Evolutionary conservation across 1,139 yeast species (phyloP), one percentile per base, ranked within the genome.

Genomic region (Lodderomyces jiufengensis): DNA sequence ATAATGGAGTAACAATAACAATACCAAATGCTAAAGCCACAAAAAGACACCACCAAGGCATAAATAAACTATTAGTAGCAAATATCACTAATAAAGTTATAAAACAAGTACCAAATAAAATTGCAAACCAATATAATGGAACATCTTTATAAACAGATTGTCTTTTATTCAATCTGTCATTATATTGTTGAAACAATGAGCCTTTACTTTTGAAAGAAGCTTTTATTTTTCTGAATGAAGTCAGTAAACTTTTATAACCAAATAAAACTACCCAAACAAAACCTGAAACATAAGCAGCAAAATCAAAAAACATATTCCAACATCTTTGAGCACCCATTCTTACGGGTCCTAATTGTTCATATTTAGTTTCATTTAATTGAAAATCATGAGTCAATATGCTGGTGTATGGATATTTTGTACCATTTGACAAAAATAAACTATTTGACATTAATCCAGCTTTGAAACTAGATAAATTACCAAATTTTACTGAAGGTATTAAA

Each of bases 251-350:
- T 11, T 47, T 48, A 49, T 54, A 60, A 8, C 74, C 66, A 54
- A 61, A 68, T 27, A 67, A 41, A 22, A 64, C 45, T 13, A 72
- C 66, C 78, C 78, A 73, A 1, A 62, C 56, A n/a, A 71, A 47
- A 0, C 78, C 77, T 46, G 74, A 66, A 1, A 67, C 47, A 44
- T 72, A 73, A 0, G 77, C 71, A 3, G 77, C 78, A 43, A 68
- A 73, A 44, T 72, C 79, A 42, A 73, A 73, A 40, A 73, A 71
- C 50, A 70, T 70, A 43, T 69, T 69, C 71, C 76, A 69, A 1
- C 70, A 66, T 37, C 74, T 54, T 48, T 71, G 77, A 5, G 73
- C 62, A 0, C 78, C 77, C 21, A 59, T 39, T 33, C 60, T 44
- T 22, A 66, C 65, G 1, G 70, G 70, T 0, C 75, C 75, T 34